phyloP scores from a whole-genome alignment of 805 yeast genomes.

The Kluyveromyces starmeri region DNA sequence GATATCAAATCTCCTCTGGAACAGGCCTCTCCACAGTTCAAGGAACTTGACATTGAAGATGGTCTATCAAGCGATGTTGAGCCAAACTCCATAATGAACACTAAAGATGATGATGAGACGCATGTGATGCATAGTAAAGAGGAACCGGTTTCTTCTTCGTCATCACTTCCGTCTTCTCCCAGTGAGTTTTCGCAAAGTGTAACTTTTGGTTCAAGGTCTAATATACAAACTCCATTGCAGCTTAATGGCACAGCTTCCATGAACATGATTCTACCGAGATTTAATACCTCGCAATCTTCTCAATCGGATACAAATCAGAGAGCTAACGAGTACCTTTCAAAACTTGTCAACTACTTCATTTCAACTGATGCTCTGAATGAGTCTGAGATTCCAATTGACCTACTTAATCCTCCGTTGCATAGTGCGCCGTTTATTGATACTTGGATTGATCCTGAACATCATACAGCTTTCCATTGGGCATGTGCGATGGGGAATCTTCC shows the following conservation, averaged over 20 bases:
- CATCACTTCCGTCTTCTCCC: constrained; percentile 29
- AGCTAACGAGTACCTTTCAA: constrained; percentile 25
- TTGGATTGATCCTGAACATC: constrained; percentile 88
- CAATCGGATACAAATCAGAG: constrained; percentile 27
- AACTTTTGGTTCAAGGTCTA: constrained; percentile 24
- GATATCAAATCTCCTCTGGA: constrained; percentile 5
- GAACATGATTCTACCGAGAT: constrained; percentile 24
- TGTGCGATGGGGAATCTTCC: constrained; percentile 85
- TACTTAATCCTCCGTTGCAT: constrained; percentile 24
- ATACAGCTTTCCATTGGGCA: constrained; percentile 95
- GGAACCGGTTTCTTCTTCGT: constrained; percentile 17
- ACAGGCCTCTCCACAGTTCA: constrained; percentile 17
- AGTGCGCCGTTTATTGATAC: constrained; percentile 44
- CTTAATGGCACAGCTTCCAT: constrained; percentile 26
- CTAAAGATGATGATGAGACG: constrained; percentile 1
- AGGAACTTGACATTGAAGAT: constrained; percentile 29
- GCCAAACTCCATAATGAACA: constrained; percentile 11
- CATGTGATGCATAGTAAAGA: constrained; percentile 5
- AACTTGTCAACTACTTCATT: constrained; percentile 28
- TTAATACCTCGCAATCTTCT: constrained; percentile 17
- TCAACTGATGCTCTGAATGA: constrained; percentile 24
- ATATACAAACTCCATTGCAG: constrained; percentile 10
- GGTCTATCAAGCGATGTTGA: constrained; percentile 32
- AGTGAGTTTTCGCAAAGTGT: constrained; percentile 24
- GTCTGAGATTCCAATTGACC: constrained; percentile 20